These are phyloP conservation scores for Leccinum arenicola DNA, from an alignment of 768 basidiomycete genomes.

Conservation along the genomic window DNA sequence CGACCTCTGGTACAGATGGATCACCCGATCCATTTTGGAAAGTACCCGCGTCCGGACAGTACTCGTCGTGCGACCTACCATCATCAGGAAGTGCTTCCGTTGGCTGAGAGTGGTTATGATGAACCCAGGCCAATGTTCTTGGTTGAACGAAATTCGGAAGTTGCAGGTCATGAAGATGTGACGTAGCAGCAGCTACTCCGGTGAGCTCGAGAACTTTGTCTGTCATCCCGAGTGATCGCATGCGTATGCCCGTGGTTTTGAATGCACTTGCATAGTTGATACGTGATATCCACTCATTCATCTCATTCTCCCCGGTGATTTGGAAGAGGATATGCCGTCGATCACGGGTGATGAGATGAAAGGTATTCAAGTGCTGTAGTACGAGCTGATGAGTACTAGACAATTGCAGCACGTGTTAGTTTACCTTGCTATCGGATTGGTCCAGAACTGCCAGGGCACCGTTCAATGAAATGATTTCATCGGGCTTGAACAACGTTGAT, in stretches of 20 bases:
- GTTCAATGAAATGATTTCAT: constrained; percentile 79
- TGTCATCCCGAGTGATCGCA: constrained; percentile 73
- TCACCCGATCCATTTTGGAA: constrained; percentile 13
- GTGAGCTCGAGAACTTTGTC: constrained; percentile 70
- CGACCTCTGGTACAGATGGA: constrained; percentile 52
- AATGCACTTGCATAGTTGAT: constrained; percentile 96
- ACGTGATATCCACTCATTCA: constrained; percentile 86
- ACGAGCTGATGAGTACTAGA: constrained; percentile 4
- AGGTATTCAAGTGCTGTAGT: constrained; percentile 57
- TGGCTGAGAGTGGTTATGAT: constrained; percentile 36
- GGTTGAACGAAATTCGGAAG: constrained; percentile 25
- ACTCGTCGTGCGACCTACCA: constrained; percentile 23
- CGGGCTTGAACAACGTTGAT: constrained; percentile 60
- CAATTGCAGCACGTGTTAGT: constrained; percentile 10
- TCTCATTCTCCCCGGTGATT: constrained; percentile 60
- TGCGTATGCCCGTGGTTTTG: constrained; percentile 78
- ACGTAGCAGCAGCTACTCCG: constrained; percentile 82
- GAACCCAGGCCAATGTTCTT: constrained; percentile 40
- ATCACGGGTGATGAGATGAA: constrained; percentile 74
- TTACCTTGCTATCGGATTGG: constrained; percentile 71
- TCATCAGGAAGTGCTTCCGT: constrained; percentile 33
- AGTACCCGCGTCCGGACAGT: constrained; percentile 32
- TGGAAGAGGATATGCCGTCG: constrained; percentile 84
- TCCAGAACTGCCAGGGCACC: constrained; percentile 82
- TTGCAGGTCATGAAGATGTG: constrained; percentile 72